Base-by-base conservation (phyloP, 2,329 filamentous ascomycete species). In the Blastomyces emzantsi region DNA sequence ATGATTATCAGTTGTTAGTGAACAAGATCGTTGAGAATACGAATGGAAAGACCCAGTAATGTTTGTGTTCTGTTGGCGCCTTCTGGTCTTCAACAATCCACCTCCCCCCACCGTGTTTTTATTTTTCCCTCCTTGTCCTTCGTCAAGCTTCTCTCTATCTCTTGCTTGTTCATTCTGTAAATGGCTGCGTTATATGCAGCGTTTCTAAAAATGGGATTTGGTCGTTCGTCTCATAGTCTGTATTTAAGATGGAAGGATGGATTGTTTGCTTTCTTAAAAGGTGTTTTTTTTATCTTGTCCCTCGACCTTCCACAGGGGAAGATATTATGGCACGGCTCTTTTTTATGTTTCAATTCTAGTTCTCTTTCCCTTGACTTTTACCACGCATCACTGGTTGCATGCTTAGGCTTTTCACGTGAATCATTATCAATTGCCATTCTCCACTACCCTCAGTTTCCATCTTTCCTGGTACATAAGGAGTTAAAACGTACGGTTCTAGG, bases 1-100 rank as follows among this genome's bases (percentile, higher is more conserved):
- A 86, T 1, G 85, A 92, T 69, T 77, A 79, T 62, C 69, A 73
- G 7, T 66, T 76, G 36, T 68, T 81, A 63, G 79, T 76, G 70
- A 69, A 73, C 28, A 77, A 78, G 65, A 67, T 81, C 49, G 70
- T 74, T 41, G 69, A 75, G 63, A 72, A 69, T 41, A 74, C 71
- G 19, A 76, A 76, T 62, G 70, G 73, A 15, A 70, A 72, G 8
- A 67, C 69, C 15, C 57, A 60, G 43, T 60, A n/a, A 60, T 7
- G 6, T 60, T 58, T 11, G 15, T 58, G 3, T 28, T 15, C 28
- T 25, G 47, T 36, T 36, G 33, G 8, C 33, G 7, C 33, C 33
- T 36, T 36, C 30, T 9, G 8, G 33, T 36, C 33, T 36, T 33
- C 8, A 9, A 36, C 33, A 36, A 15, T 9, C 3, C 4, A 25